These are phyloP conservation scores for Sclerotinia subarctica DNA, from an alignment of 2,329 filamentous ascomycete genomes.

Conservation along the genomic window DNA sequence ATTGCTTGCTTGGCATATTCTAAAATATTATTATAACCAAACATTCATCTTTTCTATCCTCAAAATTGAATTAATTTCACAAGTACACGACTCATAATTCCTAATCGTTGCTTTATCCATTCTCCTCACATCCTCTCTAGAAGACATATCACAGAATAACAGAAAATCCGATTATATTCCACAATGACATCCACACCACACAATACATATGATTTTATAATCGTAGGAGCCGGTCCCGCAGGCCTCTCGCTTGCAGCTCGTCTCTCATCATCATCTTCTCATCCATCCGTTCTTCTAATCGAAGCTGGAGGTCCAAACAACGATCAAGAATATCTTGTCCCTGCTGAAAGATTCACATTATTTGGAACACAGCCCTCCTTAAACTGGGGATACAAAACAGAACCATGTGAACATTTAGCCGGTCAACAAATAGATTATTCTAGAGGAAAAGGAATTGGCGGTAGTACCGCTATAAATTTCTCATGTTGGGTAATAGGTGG, in stretches of 20 bases:
- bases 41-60: not conserved
- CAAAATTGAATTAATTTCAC: not conserved
- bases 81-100: not conserved
- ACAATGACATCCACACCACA: slow-evolving; percentile 2
- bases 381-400: slow-evolving; percentile 35
- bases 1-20: not conserved
- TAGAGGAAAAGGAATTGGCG: slow-evolving; percentile 42
- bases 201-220: slow-evolving; percentile 14
- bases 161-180: too few species aligned
- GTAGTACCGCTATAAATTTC: slow-evolving; percentile 43
- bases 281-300: slow-evolving; percentile 55
- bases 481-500: slow-evolving; percentile 52
- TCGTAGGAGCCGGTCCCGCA: slow-evolving; percentile 52
- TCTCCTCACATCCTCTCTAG: not conserved
- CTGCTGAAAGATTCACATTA: slow-evolving; percentile 52
- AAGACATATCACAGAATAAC: not conserved
- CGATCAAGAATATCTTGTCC: slow-evolving; percentile 46
- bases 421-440: slow-evolving; percentile 36
- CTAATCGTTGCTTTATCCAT: not conserved
- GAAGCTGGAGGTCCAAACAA: slow-evolving; percentile 55
- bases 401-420: slow-evolving; percentile 31
- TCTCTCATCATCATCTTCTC: slow-evolving; percentile 47
- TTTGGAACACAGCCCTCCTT: slow-evolving; percentile 42
- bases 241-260: slow-evolving; percentile 54
- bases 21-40: not conserved